These are phyloP conservation scores for Emergomyces orientalis DNA, from an alignment of 2,329 filamentous ascomycete species.

Conservation along the genomic window DNA sequence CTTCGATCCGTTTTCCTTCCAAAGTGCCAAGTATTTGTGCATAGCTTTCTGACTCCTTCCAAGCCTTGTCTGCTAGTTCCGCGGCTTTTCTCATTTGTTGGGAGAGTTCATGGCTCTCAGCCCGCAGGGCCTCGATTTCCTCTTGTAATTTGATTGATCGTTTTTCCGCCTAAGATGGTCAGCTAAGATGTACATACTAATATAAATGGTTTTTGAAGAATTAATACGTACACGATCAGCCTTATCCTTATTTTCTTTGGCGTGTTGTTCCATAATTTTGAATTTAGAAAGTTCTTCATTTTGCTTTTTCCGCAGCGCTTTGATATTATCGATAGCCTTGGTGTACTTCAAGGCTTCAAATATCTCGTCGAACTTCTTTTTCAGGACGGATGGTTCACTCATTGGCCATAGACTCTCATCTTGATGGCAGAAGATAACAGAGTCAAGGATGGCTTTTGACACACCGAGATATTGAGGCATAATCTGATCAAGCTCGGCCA, in stretches of 20 bases:
- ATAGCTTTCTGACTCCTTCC: conserved; percentile 63
- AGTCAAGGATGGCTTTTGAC: conserved; percentile 78
- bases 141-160: conserved; percentile 54
- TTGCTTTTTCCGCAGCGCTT: conserved; percentile 72
- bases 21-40: conserved; percentile 66
- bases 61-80: conserved; percentile 54
- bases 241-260: conserved; percentile 75
- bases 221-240: conserved; percentile 51
- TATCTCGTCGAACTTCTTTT: conserved; percentile 94
- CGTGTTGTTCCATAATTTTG: conserved; percentile 65
- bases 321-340: conserved; percentile 94
- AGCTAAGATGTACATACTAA: background rate
- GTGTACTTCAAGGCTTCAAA: conserved; percentile 97
- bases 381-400: conserved; percentile 74
- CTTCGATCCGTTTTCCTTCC: conserved; percentile 65
- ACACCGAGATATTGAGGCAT: conserved; percentile 84
- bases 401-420: conserved; percentile 97
- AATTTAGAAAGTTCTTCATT: conserved; percentile 63
- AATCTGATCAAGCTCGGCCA: conserved; percentile 70
- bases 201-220: background rate
- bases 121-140: conserved; percentile 49
- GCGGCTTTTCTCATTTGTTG: conserved; percentile 36
- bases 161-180: conserved; percentile 45
- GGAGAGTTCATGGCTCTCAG: conserved; percentile 52
- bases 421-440: conserved; percentile 97